These are phyloP conservation scores for Tarenaya hassleriana DNA, from an alignment of 345 rosid genomes.

Conservation along the genomic window DNA sequence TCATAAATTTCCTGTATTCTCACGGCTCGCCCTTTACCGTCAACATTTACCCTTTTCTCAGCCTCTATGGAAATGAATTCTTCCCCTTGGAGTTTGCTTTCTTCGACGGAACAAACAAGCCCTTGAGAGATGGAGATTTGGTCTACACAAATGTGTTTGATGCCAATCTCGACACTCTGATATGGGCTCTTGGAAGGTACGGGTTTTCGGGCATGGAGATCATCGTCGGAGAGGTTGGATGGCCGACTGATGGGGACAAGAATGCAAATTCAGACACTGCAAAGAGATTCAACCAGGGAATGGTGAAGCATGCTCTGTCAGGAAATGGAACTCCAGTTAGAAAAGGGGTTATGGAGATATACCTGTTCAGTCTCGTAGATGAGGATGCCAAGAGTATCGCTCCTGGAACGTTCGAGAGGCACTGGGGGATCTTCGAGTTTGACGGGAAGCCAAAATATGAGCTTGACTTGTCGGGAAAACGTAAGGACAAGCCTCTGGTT, in stretches of 20 bases:
- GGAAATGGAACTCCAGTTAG: conserved; percentile 64
- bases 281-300: conserved; percentile 57
- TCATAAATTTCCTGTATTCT: conserved; percentile 47
- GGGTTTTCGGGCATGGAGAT: conserved; percentile 59
- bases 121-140: conserved; percentile 49
- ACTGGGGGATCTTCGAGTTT: conserved; percentile 63
- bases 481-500: conserved; percentile 31
- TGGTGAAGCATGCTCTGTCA: conserved; percentile 41
- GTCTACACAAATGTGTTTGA: conserved; percentile 64
- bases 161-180: conserved; percentile 67
- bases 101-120: conserved; percentile 47
- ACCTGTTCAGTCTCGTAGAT: conserved; percentile 59
- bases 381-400: conserved; percentile 58
- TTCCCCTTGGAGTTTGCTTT: conserved; percentile 72
- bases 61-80: conserved; percentile 50
- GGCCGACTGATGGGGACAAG: conserved; percentile 77
- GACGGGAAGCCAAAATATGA: conserved; percentile 66
- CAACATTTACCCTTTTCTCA: conserved; percentile 82
- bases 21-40: conserved; percentile 59
- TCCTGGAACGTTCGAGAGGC: conserved; percentile 66
- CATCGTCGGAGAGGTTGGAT: conserved; percentile 69
- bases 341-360: conserved; percentile 44
- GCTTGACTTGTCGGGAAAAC: conserved; percentile 42
- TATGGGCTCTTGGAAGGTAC: conserved; percentile 50
- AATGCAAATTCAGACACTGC: conserved; percentile 47